A percentile compares a stretch with the other conserved stretches of the same genome.
Evolutionary conservation across 208 protist species (phyloP).

Genomic region (Leishmania tropica): DNA sequence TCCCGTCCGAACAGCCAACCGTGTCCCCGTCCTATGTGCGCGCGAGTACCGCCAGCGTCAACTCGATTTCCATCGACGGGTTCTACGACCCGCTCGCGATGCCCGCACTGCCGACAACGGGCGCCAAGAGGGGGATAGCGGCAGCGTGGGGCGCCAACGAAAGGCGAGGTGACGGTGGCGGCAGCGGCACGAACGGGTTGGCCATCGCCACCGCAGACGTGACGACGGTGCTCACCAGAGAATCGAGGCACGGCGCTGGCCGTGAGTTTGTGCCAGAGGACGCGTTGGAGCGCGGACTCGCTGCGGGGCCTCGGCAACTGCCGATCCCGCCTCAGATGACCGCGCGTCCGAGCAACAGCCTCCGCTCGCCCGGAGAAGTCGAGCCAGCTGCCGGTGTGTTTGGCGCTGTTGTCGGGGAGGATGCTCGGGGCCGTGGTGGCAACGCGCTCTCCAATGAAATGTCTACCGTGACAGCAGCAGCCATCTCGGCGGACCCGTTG

Average conservation of each 20-base stretch:
- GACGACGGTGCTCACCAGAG: constrained; percentile 14
- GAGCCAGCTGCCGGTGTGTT: background rate
- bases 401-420: background rate
- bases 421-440: background rate
- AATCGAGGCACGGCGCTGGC: background rate
- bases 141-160: background rate
- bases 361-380: background rate
- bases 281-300: background rate
- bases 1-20: background rate
- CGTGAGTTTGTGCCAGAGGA: background rate
- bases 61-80: constrained; percentile 25
- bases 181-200: background rate
- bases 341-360: background rate
- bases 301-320: background rate
- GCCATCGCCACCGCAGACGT: background rate
- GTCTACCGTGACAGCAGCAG: constrained; percentile 1
- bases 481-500: constrained; percentile 2
- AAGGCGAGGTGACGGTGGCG: background rate
- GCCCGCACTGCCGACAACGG: constrained; percentile 14
- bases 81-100: constrained; percentile 52
- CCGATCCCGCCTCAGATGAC: constrained; percentile 2
- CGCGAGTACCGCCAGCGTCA: constrained; percentile 19
- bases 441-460: background rate
- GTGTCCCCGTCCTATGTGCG: constrained; percentile 9
- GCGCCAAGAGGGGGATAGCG: background rate